Evolutionary conservation across 208 protist genomes (phyloP).

Genomic region (Giardia duodenalis): DNA sequence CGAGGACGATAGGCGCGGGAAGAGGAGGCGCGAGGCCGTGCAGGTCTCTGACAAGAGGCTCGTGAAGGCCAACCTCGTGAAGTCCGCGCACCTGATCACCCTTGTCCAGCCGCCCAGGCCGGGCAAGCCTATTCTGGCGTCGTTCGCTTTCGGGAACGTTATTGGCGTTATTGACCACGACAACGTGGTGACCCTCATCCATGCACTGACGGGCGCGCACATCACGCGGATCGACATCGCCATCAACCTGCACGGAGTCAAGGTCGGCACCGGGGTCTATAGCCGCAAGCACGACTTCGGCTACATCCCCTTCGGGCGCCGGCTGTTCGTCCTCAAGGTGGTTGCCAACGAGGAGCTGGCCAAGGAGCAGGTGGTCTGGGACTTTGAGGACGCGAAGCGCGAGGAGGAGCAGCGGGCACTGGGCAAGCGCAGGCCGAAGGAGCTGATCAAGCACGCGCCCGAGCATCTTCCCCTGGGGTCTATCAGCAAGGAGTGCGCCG

Average conservation of each 20-base stretch:
- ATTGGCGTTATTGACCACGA: constrained; percentile 25
- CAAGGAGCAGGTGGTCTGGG: neutral
- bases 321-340: neutral
- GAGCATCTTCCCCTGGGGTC: neutral
- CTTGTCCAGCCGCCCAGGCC: neutral
- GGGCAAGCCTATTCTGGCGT: neutral
- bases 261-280: neutral
- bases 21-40: too few relatives aligned
- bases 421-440: neutral
- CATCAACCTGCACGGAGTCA: neutral
- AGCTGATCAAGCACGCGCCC: neutral
- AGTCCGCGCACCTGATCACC: neutral
- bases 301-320: neutral
- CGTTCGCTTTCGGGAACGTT: constrained; percentile 23
- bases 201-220: constrained; percentile 2
- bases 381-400: neutral
- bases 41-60: neutral
- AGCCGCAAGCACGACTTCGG: neutral
- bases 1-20: neutral
- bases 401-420: constrained; percentile 3
- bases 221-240: neutral
- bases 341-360: constrained; percentile 22
- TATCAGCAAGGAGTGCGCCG: neutral
- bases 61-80: neutral
- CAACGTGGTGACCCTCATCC: neutral